A percentile compares a stretch with the other conserved stretches of the same genome.
These are phyloP conservation scores for Straminergon stramineum DNA, from an alignment of 225 moss, liverwort and hornwort genomes.

Conservation along the genomic window DNA sequence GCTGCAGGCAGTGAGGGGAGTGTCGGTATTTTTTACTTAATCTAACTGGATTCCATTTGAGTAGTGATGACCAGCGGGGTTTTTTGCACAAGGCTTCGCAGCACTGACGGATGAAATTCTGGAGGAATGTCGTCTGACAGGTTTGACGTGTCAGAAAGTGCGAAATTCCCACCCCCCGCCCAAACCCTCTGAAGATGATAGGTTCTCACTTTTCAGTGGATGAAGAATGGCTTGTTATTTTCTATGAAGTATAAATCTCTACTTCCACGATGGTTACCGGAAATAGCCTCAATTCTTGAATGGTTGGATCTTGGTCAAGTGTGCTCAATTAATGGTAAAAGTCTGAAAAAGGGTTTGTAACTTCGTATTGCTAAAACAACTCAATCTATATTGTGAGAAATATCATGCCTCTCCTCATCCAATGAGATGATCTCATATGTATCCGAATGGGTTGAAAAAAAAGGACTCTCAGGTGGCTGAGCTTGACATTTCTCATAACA, in stretches of 20 bases:
- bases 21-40: too few species aligned
- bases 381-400: not conserved
- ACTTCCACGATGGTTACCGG: rapidly evolving
- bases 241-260: not conserved
- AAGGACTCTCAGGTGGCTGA: too few species aligned
- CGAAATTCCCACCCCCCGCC: too few species aligned
- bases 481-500: too few species aligned
- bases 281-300: not conserved
- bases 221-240: not conserved
- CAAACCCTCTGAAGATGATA: too few species aligned
- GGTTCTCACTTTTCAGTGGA: not conserved
- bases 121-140: too few species aligned
- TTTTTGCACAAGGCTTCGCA: too few species aligned
- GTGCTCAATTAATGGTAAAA: not conserved
- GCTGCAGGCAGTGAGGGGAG: too few species aligned
- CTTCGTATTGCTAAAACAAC: not conserved
- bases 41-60: too few species aligned
- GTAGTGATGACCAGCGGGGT: too few species aligned
- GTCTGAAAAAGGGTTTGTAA: not conserved
- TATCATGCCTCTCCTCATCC: not conserved
- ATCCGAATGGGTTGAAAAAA: not conserved
- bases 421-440: not conserved
- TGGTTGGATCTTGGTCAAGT: not conserved
- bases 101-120: too few species aligned
- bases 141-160: too few species aligned